These are phyloP conservation scores for Penicillium sp. DNA, from an alignment of 2,329 filamentous ascomycete species.

Conservation along the genomic window DNA sequence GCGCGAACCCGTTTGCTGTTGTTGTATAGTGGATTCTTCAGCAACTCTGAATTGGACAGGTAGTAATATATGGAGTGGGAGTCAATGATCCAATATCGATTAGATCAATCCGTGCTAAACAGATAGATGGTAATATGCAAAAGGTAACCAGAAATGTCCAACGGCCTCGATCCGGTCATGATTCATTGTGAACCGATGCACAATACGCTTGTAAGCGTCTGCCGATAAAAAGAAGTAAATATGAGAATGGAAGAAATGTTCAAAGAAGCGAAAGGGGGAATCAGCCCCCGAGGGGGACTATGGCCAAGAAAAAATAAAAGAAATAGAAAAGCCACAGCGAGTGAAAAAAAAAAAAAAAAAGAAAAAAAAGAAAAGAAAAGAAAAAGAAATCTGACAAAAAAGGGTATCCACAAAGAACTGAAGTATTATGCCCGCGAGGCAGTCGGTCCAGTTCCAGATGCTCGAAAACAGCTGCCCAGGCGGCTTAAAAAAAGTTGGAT, in stretches of 20 bases:
- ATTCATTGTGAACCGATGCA: slow-evolving; percentile 5
- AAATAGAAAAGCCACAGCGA: neutral
- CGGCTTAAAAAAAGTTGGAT: slow-evolving; percentile 19
- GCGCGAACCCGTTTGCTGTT: neutral
- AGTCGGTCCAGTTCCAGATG: slow-evolving; percentile 9
- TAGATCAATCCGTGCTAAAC: slow-evolving; percentile 1
- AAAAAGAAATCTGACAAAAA: slow-evolving; percentile 3
- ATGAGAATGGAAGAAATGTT: slow-evolving; percentile 1
- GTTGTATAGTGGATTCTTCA: neutral
- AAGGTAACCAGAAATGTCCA: neutral
- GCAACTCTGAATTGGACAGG: neutral
- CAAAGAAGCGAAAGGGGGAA: slow-evolving; percentile 13
- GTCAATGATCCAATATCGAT: slow-evolving; percentile 3
- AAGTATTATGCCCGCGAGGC: slow-evolving; percentile 24
- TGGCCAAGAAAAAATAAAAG: slow-evolving; percentile 15
- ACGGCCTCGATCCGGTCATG: slow-evolving; percentile 17
- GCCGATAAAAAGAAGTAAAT: slow-evolving; percentile 4
- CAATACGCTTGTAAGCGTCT: slow-evolving; percentile 1
- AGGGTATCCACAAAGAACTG: slow-evolving; percentile 28
- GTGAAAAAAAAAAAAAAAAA: slow-evolving; percentile 4
- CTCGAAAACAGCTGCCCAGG: slow-evolving; percentile 27
- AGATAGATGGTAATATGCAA: slow-evolving; percentile 1
- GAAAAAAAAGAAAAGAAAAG: neutral
- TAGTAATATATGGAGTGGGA: neutral
- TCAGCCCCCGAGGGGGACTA: slow-evolving; percentile 8